phyloP scores from a whole-genome alignment of 768 basidiomycete genomes.

The Naematelia encephala region DNA sequence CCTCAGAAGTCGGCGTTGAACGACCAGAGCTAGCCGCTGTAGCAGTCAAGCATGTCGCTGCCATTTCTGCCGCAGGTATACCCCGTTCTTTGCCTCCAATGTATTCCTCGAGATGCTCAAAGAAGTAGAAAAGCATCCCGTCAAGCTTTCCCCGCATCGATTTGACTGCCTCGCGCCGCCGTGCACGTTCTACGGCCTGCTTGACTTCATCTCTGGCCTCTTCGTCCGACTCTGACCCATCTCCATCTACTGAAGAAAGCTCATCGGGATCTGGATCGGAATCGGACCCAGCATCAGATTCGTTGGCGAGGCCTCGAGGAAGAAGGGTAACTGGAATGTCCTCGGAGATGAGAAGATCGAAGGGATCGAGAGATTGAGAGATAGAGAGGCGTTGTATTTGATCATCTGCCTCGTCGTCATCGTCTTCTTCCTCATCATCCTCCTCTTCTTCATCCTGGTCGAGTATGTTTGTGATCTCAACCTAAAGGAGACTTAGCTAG shows the following conservation, averaged over 20 bases:
- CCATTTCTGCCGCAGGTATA: conserved; percentile 30
- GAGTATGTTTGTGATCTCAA: conserved; percentile 96
- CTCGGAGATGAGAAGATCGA: conserved; percentile 57
- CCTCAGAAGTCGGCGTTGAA: conserved; percentile 36
- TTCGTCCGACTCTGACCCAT: conserved; percentile 33
- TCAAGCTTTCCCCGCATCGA: conserved; percentile 92
- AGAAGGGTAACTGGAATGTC: conserved; percentile 33
- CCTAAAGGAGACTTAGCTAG: conserved; percentile 52
- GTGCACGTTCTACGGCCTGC: conserved; percentile 23
- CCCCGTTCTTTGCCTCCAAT: conserved; percentile 27
- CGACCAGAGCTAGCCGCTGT: conserved; percentile 21
- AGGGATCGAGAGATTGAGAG: conserved; percentile 75
- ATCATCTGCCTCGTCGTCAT: conserved; percentile 3
- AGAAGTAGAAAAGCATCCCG: conserved; percentile 74
- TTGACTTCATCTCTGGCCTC: conserved; percentile 25
- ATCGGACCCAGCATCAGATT: conserved; percentile 66
- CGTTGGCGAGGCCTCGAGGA: conserved; percentile 54
- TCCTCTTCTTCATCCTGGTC: conserved; percentile 58
- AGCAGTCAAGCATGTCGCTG: conserved; percentile 27
- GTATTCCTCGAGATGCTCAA: conserved; percentile 71
- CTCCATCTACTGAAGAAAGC: conserved; percentile 36
- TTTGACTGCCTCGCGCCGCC: conserved; percentile 51
- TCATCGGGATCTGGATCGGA: conserved; percentile 54
- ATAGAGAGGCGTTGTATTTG: conserved; percentile 15
- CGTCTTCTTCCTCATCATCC: conserved; percentile 38